Evolutionary conservation across 805 yeast genomes (phyloP), one percentile per base, ranked within the genome.

Genomic region (Blastobotrys robertii): DNA sequence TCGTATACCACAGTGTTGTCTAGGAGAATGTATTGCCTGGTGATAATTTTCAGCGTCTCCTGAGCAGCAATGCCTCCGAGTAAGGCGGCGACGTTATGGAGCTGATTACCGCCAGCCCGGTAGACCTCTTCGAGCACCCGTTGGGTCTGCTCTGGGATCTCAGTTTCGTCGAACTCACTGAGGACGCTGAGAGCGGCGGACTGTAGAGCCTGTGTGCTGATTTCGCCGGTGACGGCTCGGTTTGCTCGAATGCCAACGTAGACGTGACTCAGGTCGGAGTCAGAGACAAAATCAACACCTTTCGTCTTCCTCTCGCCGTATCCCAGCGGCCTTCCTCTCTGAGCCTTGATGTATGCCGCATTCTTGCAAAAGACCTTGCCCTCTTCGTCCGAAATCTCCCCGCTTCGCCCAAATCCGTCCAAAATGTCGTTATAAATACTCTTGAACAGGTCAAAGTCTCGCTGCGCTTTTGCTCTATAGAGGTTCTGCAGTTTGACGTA

Each of bases 31-130:
- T 85, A 87, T 60, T 90, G 97, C 31, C 74, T 72, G 2, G 95
- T 85, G 16, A 84, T 52, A 2, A 74, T 47, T 62, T 92, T 90
- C 41, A 85, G 67, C 3, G 75, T 77, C 57, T 90, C 98, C 57
- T 90, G 96, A 2, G 86, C 80, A 0, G 77, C 87, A 9, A 88
- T 66, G 0, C 96, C 97, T 1, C 96, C 97, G 50, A 84, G 65
- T 3, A 85, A 60, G 3, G 95, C 70, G 14, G 81, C 64, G 11
- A 76, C 69, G 51, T 81, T 81, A 47, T 76, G 79, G 10, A 76
- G 40, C 48, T 74, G 77, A 0, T 52, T 45, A 3, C 74, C 74
- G 4, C 67, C 57, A 4, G 56, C 43, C 2, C 67, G 55, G 8
- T 47, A 44, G 44, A 73, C 49, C 32, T 76, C 65, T 12, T 71